Base-by-base conservation (phyloP, 2,329 filamentous ascomycete genomes). In the Dactylellina sp. region DNA sequence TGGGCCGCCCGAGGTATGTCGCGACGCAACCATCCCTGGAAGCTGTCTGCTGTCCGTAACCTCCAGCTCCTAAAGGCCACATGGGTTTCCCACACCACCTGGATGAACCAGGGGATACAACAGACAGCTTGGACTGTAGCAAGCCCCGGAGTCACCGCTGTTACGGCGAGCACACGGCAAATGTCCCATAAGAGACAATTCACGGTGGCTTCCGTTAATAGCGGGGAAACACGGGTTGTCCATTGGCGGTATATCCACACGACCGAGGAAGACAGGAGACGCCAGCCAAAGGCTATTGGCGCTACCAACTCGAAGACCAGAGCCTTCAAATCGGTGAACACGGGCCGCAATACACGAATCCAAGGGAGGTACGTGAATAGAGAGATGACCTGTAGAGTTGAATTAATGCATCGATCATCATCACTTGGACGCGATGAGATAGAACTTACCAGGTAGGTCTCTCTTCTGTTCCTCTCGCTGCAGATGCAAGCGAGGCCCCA, bases 401-500 rank as follows among this genome's bases (percentile, higher is more conserved):
- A 3, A 7, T 32, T 46, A n/a, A 16, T 14, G 0, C 32, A 37
- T 16, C 28, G 16, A 22, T 40, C 24, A 32, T 32, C 20, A 18
- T 28, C 40, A 3, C 1, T 52, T 42, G 4, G 28, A 39, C 11
- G 18, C 2, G n/a, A 16, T 32, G 35, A 24, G 40, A 18, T 28
- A 7, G 20, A 6, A 52, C 55, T 42, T 72, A 72, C 68, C 68
- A 39, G n/a, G 9, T 20, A 16, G 47, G 60, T 65, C 46, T 25
- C 46, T 24, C 52, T 39, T 50, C 60, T 46, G 28, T 59, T 61
- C 25, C 60, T 35, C n/a, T 47, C 32, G 47, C 47, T 60, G 46
- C 53, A 60, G 35, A 20, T 55, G 32, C 68, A 72, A 12, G 60
- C 42, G 39, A 72, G 60, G 59, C 57, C 59, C 68, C 68, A 72